Conservation (phyloP, 2,329 filamentous ascomycete species). For the Xenoacremonium recifei region DNA sequence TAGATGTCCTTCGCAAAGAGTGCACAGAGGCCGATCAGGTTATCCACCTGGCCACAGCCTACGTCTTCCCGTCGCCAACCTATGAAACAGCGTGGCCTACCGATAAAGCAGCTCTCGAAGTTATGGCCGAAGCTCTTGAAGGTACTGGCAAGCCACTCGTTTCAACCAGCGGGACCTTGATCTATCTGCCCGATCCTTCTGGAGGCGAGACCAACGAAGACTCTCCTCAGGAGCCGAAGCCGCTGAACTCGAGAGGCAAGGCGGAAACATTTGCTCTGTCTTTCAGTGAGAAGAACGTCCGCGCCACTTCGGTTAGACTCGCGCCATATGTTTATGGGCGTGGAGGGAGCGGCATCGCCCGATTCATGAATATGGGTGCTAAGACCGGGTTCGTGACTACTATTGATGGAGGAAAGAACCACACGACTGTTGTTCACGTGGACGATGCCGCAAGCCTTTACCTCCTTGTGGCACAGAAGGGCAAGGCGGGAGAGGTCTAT, state of each 20-base stretch:
- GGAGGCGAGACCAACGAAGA: conserved; percentile 28
- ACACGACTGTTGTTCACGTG: conserved; percentile 36
- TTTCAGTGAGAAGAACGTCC: conserved; percentile 29
- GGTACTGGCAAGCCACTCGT: conserved; percentile 35
- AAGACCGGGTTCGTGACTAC: conserved; percentile 26
- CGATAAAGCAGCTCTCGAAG: conserved; percentile 35
- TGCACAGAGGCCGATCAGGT: conserved; percentile 40
- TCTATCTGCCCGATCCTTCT: conserved; percentile 17
- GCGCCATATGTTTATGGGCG: conserved; percentile 44
- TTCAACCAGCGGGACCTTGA: conserved; percentile 31
- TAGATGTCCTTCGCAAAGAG: conserved; percentile 37
- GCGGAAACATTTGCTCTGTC: conserved; percentile 29
- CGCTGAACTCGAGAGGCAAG: conserved; percentile 23
- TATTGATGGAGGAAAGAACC: conserved; percentile 28
- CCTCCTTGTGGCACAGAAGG: conserved; percentile 35
- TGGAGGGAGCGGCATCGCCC: conserved; percentile 35
- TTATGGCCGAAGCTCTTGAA: conserved; percentile 32
- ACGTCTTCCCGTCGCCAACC: conserved; percentile 1
- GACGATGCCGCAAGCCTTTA: conserved; percentile 43
- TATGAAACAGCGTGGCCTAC: conserved; percentile 21
- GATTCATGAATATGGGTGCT: conserved; percentile 31
- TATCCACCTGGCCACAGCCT: conserved; percentile 39
- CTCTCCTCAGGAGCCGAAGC: conserved; percentile 17
- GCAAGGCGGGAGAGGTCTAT: conserved; percentile 30
- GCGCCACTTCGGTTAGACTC: conserved; percentile 36